These are phyloP conservation scores for Blastomyces percursus DNA, from an alignment of 2,329 filamentous ascomycete genomes.

Conservation along the genomic window DNA sequence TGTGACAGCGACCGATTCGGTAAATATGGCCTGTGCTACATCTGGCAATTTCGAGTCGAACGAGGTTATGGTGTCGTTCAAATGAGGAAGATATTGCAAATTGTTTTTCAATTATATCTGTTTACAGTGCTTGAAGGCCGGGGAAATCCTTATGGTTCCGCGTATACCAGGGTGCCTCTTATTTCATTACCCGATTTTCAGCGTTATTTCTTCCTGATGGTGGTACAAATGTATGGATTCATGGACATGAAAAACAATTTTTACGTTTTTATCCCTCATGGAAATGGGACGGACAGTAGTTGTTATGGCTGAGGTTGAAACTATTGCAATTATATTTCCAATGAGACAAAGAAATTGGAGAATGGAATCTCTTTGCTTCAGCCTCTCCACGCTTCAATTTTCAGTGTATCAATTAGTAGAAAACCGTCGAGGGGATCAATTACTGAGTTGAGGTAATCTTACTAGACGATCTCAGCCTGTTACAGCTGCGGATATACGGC, in stretches of 20 bases:
- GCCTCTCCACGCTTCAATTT: too few species aligned
- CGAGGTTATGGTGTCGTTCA: constrained; percentile 8
- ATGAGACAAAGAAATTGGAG: too few species aligned
- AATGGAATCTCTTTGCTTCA: too few species aligned
- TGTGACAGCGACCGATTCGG: constrained; percentile 18
- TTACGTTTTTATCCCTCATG: background rate
- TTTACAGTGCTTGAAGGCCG: background rate
- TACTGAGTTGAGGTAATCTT: background rate
- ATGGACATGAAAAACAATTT: background rate
- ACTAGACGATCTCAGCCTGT: too few species aligned
- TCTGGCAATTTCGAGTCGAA: constrained; percentile 22
- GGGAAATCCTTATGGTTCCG: background rate
- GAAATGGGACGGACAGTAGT: too few species aligned
- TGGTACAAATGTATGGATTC: background rate
- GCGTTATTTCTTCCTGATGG: background rate
- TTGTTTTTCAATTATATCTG: background rate
- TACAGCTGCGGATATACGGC: background rate
- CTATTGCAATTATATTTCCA: too few species aligned
- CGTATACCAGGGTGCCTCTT: too few species aligned
- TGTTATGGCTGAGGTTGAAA: too few species aligned
- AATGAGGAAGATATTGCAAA: background rate
- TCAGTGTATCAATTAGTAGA: too few species aligned
- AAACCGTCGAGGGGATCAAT: background rate
- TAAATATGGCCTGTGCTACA: constrained; percentile 14
- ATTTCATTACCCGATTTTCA: background rate